Percentiles rank a stretch among this genome's conserved stretches.
These are phyloP conservation scores for Trametes pubescens DNA, from an alignment of 1,284 basidiomycete genomes.

Conservation along the genomic window DNA sequence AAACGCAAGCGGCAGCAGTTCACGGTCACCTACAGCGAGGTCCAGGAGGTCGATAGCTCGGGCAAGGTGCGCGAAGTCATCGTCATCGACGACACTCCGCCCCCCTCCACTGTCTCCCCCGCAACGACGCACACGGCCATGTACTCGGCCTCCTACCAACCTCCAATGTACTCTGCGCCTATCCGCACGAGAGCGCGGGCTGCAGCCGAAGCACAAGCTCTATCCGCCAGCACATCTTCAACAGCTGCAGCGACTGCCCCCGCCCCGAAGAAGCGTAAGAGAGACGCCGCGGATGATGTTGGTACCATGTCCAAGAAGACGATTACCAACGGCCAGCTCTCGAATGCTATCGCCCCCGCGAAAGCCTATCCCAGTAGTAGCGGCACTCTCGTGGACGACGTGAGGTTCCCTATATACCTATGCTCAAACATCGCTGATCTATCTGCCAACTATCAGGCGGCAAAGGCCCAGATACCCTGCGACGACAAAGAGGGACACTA, in stretches of 20 bases:
- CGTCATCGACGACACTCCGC: constrained; percentile 87
- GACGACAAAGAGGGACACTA: constrained; percentile 97
- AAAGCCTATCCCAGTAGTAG: constrained; percentile 72
- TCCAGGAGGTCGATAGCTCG: constrained; percentile 80
- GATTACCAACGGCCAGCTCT: constrained; percentile 53
- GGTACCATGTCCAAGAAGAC: constrained; percentile 69
- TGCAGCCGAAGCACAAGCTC: constrained; percentile 79
- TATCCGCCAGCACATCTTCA: constrained; percentile 72
- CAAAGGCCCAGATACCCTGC: constrained; percentile 72
- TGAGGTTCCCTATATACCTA: constrained; percentile 47
- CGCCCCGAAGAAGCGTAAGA: constrained; percentile 79
- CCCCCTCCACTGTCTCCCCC: constrained; percentile 78
- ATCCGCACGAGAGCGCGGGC: constrained; percentile 83
- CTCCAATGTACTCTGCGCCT: constrained; percentile 73
- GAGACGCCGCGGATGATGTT: constrained; percentile 73
- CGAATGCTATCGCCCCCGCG: constrained; percentile 53
- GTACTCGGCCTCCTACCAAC: constrained; percentile 80
- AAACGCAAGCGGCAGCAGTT: constrained; percentile 85
- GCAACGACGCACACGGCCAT: constrained; percentile 68
- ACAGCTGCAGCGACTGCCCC: constrained; percentile 58
- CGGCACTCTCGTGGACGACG: constrained; percentile 68
- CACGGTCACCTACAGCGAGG: constrained; percentile 83
- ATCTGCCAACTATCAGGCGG: constrained; percentile 52
- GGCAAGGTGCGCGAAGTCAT: constrained; percentile 83
- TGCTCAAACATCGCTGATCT: constrained; percentile 33